These are phyloP conservation scores for Leishmania lainsoni DNA, from an alignment of 208 protist genomes.

Conservation along the genomic window DNA sequence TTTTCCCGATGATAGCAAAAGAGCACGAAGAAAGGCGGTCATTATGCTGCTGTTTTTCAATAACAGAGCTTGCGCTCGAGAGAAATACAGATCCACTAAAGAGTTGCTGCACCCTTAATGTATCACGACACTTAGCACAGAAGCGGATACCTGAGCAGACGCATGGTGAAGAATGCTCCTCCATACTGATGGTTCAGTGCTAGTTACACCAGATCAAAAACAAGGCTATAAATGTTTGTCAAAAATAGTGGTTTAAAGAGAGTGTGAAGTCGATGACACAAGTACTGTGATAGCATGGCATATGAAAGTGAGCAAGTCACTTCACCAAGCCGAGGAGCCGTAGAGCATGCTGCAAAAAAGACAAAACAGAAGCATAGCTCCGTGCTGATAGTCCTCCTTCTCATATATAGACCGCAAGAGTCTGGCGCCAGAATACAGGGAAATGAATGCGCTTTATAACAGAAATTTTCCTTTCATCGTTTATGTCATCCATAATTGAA, in stretches of 20 bases:
- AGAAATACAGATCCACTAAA: slow-evolving; percentile 41
- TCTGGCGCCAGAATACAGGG: not conserved
- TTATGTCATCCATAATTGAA: not conserved
- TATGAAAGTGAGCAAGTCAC: not conserved
- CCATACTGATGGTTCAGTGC: not conserved
- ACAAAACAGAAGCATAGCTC: not conserved
- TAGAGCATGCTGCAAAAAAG: too few species aligned
- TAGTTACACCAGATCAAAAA: not conserved
- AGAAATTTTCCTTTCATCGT: not conserved
- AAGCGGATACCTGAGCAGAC: slow-evolving; percentile 78
- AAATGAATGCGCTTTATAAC: not conserved
- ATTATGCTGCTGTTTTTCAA: slow-evolving; percentile 48
- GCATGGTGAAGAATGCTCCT: slow-evolving; percentile 26
- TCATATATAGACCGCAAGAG: not conserved
- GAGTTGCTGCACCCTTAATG: slow-evolving; percentile 53
- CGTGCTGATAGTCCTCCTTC: not conserved
- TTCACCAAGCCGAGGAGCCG: not conserved
- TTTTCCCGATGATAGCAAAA: slow-evolving; percentile 49
- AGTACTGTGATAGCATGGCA: not conserved
- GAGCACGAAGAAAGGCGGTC: slow-evolving; percentile 80
- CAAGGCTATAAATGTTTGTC: not conserved
- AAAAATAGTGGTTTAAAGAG: not conserved
- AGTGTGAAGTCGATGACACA: not conserved
- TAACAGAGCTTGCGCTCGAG: slow-evolving; percentile 35
- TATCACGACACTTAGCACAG: slow-evolving; percentile 56